A percentile compares a stretch with the other conserved stretches of the same genome.
Conservation (phyloP, 2,329 filamentous ascomycete species). For the Pseudocercospora pini-densiflorae region DNA sequence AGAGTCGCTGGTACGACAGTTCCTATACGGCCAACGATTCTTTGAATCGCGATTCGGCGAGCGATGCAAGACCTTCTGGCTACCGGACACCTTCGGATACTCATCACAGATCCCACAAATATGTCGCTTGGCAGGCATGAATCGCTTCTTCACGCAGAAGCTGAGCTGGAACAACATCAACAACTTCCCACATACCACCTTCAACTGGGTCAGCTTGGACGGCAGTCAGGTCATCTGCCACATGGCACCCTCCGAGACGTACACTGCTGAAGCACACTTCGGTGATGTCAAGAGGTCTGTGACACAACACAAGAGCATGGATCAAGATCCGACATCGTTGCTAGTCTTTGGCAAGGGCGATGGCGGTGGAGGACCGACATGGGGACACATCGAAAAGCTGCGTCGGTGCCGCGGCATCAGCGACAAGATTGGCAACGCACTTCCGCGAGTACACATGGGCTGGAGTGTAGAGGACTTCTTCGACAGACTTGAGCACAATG, state of each 20-base stretch:
- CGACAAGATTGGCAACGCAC: constrained; percentile 74
- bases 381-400: constrained; percentile 92
- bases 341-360: constrained; percentile 97
- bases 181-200: constrained; percentile 97
- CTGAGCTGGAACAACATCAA: constrained; percentile 99
- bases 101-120: constrained; percentile 93
- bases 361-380: constrained; percentile 92
- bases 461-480: constrained; percentile 95
- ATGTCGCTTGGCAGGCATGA: constrained; percentile 94
- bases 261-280: constrained; percentile 92
- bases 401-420: constrained; percentile 88
- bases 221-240: constrained; percentile 97
- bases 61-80: constrained; percentile 91
- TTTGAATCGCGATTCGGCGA: constrained; percentile 92
- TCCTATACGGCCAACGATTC: constrained; percentile 92
- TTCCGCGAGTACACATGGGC: constrained; percentile 88
- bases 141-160: constrained; percentile 95
- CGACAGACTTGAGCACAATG: constrained; percentile 79
- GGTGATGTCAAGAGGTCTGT: constrained; percentile 91
- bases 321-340: constrained; percentile 87
- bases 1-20: constrained; percentile 91
- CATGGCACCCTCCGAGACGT: constrained; percentile 95
- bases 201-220: constrained; percentile 97
- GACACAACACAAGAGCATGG: constrained; percentile 91
- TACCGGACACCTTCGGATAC: constrained; percentile 98